A percentile compares a stretch with the other conserved stretches of the same genome.
These are phyloP conservation scores for Apophysomyces sp. DNA, from an alignment of 371 early-diverging fungal genomes.

Conservation along the genomic window DNA sequence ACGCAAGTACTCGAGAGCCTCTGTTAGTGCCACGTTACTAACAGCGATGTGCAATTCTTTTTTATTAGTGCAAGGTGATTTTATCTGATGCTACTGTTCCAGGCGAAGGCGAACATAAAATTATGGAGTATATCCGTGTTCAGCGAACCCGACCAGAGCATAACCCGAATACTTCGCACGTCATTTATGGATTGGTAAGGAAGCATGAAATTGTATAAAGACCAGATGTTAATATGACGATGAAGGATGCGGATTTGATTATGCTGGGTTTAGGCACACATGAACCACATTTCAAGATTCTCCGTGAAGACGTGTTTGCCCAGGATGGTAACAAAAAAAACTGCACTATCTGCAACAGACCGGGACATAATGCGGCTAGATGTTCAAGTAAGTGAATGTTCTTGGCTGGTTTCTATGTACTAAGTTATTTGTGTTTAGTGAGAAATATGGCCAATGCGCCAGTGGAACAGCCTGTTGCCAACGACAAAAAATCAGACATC, in stretches of 20 bases:
- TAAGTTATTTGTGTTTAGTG: slow-evolving; percentile 16
- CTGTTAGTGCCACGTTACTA: background rate
- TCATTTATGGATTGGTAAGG: slow-evolving; percentile 90
- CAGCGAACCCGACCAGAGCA: slow-evolving; percentile 78
- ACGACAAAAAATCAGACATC: slow-evolving; percentile 54
- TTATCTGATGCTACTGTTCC: slow-evolving; percentile 96
- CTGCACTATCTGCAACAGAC: slow-evolving; percentile 83
- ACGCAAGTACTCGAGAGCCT: slow-evolving; percentile 53
- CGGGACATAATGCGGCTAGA: slow-evolving; percentile 77
- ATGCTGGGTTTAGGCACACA: slow-evolving; percentile 99
- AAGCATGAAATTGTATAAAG: background rate
- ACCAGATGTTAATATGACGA: background rate
- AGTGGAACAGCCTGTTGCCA: slow-evolving; percentile 5
- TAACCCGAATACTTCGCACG: slow-evolving; percentile 90
- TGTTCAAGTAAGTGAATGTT: slow-evolving; percentile 63
- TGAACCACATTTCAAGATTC: slow-evolving; percentile 95
- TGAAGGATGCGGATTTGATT: slow-evolving; percentile 97
- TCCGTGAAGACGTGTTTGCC: slow-evolving; percentile 96
- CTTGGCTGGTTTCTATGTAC: background rate
- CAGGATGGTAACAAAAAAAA: slow-evolving; percentile 55
- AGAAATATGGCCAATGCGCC: slow-evolving; percentile 47
- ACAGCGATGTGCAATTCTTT: background rate
- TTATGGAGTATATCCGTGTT: slow-evolving; percentile 97
- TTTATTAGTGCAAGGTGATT: slow-evolving; percentile 89
- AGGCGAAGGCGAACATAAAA: slow-evolving; percentile 99